Conservation (phyloP, 768 basidiomycete genomes). For the Ramaria rubella region DNA sequence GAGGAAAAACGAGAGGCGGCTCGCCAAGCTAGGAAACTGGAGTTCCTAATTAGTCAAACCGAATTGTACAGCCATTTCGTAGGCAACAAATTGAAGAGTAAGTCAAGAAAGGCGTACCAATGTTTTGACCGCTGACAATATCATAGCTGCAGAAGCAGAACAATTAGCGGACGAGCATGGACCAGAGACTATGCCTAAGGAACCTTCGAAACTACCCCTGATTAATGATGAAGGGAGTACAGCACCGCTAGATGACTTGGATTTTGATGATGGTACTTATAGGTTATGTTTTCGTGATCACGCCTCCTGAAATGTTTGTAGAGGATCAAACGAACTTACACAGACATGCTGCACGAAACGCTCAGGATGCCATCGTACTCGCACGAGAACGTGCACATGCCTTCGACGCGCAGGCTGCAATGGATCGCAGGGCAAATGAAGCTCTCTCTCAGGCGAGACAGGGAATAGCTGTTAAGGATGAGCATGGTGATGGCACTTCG, state of each 20-base stretch:
- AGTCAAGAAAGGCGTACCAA: conserved; percentile 20
- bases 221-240: conserved; percentile 57
- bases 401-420: conserved; percentile 79
- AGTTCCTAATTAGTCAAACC: conserved; percentile 97
- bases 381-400: conserved; percentile 74
- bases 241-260: conserved; percentile 57
- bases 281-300: conserved; percentile 5
- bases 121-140: neutral
- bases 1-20: conserved; percentile 93
- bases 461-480: conserved; percentile 36
- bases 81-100: conserved; percentile 90
- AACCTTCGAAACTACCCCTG: conserved; percentile 14
- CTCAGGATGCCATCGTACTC: conserved; percentile 78
- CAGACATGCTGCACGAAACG: conserved; percentile 79
- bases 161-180: conserved; percentile 40
- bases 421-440: conserved; percentile 76
- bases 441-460: conserved; percentile 62
- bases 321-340: conserved; percentile 86
- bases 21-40: conserved; percentile 90
- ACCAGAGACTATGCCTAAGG: conserved; percentile 34
- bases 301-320: conserved; percentile 24
- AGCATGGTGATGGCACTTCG: conserved; percentile 36
- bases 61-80: conserved; percentile 99
- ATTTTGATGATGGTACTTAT: conserved; percentile 82
- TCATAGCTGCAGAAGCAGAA: conserved; percentile 68